Conservation (phyloP, 495 filamentous ascomycete species). For the Podospora tetraspora region DNA sequence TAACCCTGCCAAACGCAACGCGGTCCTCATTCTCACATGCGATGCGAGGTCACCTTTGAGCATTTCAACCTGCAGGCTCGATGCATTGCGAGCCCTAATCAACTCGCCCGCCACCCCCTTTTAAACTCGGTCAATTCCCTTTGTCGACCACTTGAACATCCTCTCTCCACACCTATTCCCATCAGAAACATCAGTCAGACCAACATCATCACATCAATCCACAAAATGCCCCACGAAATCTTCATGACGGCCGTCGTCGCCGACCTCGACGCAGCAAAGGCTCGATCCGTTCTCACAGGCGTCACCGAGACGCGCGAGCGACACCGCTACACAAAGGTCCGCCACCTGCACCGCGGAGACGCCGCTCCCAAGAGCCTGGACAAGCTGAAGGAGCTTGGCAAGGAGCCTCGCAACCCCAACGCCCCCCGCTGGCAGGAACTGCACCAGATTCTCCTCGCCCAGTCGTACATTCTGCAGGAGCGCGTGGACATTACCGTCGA, state of each 20-base stretch:
- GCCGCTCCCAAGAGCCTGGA: conserved; percentile 12
- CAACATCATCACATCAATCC: no score
- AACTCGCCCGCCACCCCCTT: not conserved
- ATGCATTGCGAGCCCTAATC: not conserved
- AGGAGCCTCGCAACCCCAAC: conserved; percentile 23
- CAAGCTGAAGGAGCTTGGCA: conserved; percentile 31
- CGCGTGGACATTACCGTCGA: conserved; percentile 37
- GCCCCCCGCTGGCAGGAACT: conserved; percentile 35
- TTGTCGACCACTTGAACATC: not conserved
- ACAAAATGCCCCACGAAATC: conserved; percentile 36
- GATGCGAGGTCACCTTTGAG: not conserved
- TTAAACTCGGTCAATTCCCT: not conserved
- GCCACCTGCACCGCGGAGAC: conserved; percentile 31
- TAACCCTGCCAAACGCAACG: not conserved
- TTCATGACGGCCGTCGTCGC: conserved; percentile 37
- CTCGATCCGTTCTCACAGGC: conserved; percentile 37
- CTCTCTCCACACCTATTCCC: no score
- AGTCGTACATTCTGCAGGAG: conserved; percentile 38
- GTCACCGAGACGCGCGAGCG: conserved; percentile 37
- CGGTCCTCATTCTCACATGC: not conserved
- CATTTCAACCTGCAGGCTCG: no score
- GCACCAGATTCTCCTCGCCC: conserved; percentile 33
- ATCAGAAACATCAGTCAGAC: no score
- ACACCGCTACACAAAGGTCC: conserved; percentile 32
- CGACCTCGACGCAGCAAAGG: conserved; percentile 30